Base-by-base conservation (phyloP, 1,284 basidiomycete genomes). In the Trichosporon sp. region DNA sequence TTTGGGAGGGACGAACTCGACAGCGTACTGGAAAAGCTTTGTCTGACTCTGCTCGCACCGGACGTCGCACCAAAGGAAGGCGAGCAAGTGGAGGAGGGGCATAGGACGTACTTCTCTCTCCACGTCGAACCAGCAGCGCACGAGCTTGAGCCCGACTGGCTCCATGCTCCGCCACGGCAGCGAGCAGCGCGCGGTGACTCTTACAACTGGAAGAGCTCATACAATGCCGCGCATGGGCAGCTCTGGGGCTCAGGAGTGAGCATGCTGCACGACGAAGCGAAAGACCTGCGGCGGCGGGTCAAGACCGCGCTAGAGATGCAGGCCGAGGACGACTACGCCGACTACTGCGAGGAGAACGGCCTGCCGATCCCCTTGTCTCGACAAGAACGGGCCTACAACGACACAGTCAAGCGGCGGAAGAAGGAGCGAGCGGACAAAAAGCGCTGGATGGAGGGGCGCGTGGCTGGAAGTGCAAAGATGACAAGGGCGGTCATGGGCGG, bases 201-300 rank as follows among this genome's bases (percentile, higher is more conserved):
- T 8, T 49, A 29, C 54, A 49, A 36, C 34, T 31, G 16, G 52
- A 44, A 49, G 49, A 21, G 52, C 23, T 64, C 64, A 2, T 72
- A 67, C 61, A 62, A 66, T 49, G 60, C 63, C 1, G 71, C 69
- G 46, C 68, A 73, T 9, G 74, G 74, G 3, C 61, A 65, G 58
- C 58, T 76, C 19, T 76, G 72, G 65, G 74, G 74, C 23, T 59
- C 64, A 2, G 63, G 63, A 11, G 70, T 70, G 9, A 29, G 33
- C 1, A 27, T 23, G 2, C 59, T 71, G 14, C 8, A 52, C 14
- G 64, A 69, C 56, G 69, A 68, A 14, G 56, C 27, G 9, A 33
- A 32, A 2, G 37, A 23, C 4, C 44, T 32, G n/a, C 58, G 61
- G n/a, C 32, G 36, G 6, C n/a, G 25, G 2, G 34, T 63, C 13